Evolutionary conservation across 2,329 filamentous ascomycete species (phyloP).

Genomic region (Dactylellina haptotyla): DNA sequence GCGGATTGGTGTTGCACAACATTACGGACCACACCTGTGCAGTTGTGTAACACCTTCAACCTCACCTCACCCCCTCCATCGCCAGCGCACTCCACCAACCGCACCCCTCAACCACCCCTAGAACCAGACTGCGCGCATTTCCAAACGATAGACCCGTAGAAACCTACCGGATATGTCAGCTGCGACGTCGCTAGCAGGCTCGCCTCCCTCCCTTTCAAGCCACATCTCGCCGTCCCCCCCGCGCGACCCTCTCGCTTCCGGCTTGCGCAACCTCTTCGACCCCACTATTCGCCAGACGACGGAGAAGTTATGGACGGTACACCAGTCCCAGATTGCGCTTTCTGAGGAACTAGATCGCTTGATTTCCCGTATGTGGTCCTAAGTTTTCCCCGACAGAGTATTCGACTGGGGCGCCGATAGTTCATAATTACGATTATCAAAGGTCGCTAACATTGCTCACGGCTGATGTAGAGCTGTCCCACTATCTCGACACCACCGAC

Average conservation of each 20-base stretch:
- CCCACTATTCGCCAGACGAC: slow-evolving; percentile 58
- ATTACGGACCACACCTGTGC: neutral
- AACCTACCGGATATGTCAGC: slow-evolving; percentile 24
- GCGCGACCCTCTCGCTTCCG: slow-evolving; percentile 56
- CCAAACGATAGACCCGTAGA: neutral
- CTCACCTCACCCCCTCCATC: neutral
- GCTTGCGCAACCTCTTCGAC: slow-evolving; percentile 57
- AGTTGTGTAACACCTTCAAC: slow-evolving; percentile 14
- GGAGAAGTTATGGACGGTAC: slow-evolving; percentile 57
- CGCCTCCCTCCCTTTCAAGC: slow-evolving; percentile 42
- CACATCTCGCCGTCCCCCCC: slow-evolving; percentile 44
- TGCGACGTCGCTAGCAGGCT: slow-evolving; percentile 36
- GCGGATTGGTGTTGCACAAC: slow-evolving; percentile 11
- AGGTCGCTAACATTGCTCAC: neutral
- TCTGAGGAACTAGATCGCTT: slow-evolving; percentile 57
- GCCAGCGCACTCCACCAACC: neutral
- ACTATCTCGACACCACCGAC: slow-evolving; percentile 58
- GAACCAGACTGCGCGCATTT: neutral
- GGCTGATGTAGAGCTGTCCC: slow-evolving; percentile 53
- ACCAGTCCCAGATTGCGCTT: slow-evolving; percentile 57
- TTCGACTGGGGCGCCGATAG: neutral
- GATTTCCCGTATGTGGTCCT: slow-evolving; percentile 55
- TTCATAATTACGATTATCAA: neutral
- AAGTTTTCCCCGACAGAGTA: neutral
- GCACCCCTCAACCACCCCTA: neutral